Conservation (phyloP, 768 basidiomycete species). For the Ramaria sp. region DNA sequence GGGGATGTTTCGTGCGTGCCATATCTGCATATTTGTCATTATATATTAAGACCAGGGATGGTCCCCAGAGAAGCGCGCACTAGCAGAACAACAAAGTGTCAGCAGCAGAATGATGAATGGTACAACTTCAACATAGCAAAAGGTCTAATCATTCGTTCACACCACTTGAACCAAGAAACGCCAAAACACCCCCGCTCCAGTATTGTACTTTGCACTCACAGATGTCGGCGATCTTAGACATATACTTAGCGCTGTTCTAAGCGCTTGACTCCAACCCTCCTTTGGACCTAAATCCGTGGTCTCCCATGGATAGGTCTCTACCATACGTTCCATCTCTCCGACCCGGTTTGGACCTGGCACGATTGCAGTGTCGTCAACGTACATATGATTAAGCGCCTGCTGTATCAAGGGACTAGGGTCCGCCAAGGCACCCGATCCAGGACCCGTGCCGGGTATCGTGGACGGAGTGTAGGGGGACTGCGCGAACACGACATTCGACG, state of each 20-base stretch:
- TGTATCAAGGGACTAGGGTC: too few species aligned
- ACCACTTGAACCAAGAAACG: not conserved
- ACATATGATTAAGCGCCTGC: too few species aligned
- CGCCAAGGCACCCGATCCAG: not conserved
- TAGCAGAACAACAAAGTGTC: not conserved
- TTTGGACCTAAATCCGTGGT: slow-evolving; percentile 11
- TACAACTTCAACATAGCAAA: not conserved
- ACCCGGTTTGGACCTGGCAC: not conserved
- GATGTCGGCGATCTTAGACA: slow-evolving; percentile 11
- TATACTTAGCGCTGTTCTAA: slow-evolving; percentile 11
- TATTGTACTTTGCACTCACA: not conserved
- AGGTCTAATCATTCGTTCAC: not conserved
- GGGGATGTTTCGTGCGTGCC: slow-evolving; percentile 16
- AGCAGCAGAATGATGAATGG: not conserved
- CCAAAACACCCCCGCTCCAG: not conserved
- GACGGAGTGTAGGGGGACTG: not conserved
- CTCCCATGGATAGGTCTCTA: slow-evolving; percentile 14
- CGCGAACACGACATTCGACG: not conserved
- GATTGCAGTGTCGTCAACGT: not conserved
- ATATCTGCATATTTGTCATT: slow-evolving; percentile 17
- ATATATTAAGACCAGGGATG: slow-evolving; percentile 14
- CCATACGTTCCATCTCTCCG: slow-evolving; percentile 11
- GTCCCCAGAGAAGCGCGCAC: slow-evolving; percentile 17
- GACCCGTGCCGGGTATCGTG: not conserved
- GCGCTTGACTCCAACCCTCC: slow-evolving; percentile 10